A percentile compares a stretch with the other conserved stretches of the same genome.
Conservation (phyloP, 2,329 filamentous ascomycete species). For the Hypoxylon sp. region DNA sequence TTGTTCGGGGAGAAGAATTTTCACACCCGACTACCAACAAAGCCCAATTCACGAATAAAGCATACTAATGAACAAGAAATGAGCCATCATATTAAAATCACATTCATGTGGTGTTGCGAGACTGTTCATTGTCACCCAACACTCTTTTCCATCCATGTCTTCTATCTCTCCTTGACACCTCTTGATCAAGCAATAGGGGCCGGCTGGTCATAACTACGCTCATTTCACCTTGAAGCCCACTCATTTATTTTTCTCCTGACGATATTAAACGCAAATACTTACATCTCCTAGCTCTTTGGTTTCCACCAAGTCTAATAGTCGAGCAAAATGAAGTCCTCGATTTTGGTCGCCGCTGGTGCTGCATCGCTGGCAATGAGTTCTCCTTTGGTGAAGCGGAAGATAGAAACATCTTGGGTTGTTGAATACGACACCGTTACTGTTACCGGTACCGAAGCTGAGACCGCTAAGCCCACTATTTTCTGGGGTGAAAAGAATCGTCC, state of each 20-base stretch:
- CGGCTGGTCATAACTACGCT: conserved; percentile 31
- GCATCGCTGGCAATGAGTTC: conserved; percentile 55
- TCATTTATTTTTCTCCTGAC: conserved; percentile 7
- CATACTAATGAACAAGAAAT: conserved; percentile 10
- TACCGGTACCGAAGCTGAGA: conserved; percentile 49
- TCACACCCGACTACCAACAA: conserved; percentile 24
- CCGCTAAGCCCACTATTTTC: conserved; percentile 36
- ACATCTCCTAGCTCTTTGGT: conserved; percentile 34
- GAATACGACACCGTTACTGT: conserved; percentile 56
- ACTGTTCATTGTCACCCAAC: background rate
- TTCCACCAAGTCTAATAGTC: conserved; percentile 23
- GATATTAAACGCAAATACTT: conserved; percentile 22
- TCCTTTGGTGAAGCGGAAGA: conserved; percentile 54
- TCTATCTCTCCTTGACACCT: conserved; percentile 21
- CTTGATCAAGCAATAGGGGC: conserved; percentile 16
- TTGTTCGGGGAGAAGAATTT: conserved; percentile 24
- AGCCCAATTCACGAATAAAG: conserved; percentile 33
- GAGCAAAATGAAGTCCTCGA: conserved; percentile 60
- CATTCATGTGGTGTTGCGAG: background rate
- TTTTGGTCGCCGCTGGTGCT: conserved; percentile 54
- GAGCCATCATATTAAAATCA: conserved; percentile 24
- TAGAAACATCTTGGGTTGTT: conserved; percentile 55
- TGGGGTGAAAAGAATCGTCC: conserved; percentile 38
- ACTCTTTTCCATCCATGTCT: background rate
- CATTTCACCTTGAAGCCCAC: conserved; percentile 19